phyloP scores from a whole-genome alignment of 202 grass and related monocot species.

The Saccharum hybrid region DNA sequence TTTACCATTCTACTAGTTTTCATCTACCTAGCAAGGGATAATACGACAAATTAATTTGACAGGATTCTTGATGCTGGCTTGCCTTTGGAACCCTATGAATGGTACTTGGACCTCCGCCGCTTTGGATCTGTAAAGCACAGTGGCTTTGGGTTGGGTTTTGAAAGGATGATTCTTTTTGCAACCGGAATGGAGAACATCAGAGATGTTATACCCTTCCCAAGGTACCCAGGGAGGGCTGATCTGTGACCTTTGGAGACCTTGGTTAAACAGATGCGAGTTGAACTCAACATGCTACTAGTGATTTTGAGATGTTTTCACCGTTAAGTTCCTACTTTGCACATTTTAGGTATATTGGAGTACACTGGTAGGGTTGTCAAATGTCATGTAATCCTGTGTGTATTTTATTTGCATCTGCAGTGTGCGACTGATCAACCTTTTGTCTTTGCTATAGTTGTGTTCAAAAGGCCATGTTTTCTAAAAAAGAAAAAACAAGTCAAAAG shows the following conservation, averaged over 20 bases:
- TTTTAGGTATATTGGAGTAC: background rate
- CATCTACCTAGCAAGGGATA: background rate
- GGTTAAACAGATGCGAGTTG: background rate
- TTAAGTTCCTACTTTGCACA: background rate
- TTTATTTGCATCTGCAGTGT: background rate
- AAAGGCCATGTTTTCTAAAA: background rate
- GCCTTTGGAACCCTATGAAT: conserved; percentile 84
- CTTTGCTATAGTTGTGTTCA: background rate
- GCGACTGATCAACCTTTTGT: background rate
- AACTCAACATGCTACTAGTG: background rate
- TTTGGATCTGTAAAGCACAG: conserved; percentile 85
- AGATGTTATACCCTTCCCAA: conserved; percentile 90
- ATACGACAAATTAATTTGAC: background rate
- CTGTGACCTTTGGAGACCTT: conserved; percentile 62
- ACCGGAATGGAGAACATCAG: conserved; percentile 93
- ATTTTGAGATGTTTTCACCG: background rate
- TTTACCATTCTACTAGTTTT: background rate
- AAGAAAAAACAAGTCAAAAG: background rate
- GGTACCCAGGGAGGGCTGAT: conserved; percentile 92
- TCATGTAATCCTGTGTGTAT: background rate
- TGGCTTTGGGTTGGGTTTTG: conserved; percentile 88
- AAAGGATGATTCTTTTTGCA: conserved; percentile 94
- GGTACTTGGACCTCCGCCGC: conserved; percentile 83
- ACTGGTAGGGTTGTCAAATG: background rate
- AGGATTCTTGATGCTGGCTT: conserved; percentile 68